Base-by-base conservation (phyloP, 495 filamentous ascomycete genomes). In the Xylaria cubensis region DNA sequence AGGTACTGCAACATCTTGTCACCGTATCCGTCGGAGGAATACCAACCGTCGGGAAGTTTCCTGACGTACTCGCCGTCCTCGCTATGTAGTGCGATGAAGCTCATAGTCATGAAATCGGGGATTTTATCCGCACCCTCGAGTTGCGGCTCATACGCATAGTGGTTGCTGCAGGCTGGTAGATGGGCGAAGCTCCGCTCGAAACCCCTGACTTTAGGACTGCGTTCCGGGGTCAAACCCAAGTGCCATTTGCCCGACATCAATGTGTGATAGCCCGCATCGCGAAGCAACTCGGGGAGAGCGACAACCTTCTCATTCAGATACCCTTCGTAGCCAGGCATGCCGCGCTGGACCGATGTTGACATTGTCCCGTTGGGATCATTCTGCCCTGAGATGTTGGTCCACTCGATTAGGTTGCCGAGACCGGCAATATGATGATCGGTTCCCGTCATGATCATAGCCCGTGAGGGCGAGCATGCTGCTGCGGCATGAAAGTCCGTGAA, bases 241-340 rank as follows among this genome's bases (percentile, higher is more conserved):
- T 89, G 86, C 88, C 88, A 91, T 75, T 91, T 91, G 4, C 89
- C 89, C 1, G 87, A 80, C 86, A 91, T 89, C 7, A 90, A 61
- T 17, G 90, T 91, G 70, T 85, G 83, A 72, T 92, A 92, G 32
- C 90, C 90, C 0, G 81, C 85, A 73, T 92, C 90, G 10, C 82
- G 83, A 4, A 92, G 82, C 17, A 91, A 61, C 76, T 92, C 89
- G 9, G 90, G 89, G 4, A 92, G 81, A 5, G 90, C 85, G 0
- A 85, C 90, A 29, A 92, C 89, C 7, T 83, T 79, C 58, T 90
- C 87, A 68, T 92, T 90, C 39, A 92, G 83, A 70, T 90, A 91
- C 3, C 89, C 89, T 77, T 91, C 90, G 75, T 91, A 90, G 0
- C 89, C 89, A 0, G 89, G 88, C 87, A 88, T 89, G n/a, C 79